phyloP scores from a whole-genome alignment of 305 asterid species.

The Solanum chacoense region DNA sequence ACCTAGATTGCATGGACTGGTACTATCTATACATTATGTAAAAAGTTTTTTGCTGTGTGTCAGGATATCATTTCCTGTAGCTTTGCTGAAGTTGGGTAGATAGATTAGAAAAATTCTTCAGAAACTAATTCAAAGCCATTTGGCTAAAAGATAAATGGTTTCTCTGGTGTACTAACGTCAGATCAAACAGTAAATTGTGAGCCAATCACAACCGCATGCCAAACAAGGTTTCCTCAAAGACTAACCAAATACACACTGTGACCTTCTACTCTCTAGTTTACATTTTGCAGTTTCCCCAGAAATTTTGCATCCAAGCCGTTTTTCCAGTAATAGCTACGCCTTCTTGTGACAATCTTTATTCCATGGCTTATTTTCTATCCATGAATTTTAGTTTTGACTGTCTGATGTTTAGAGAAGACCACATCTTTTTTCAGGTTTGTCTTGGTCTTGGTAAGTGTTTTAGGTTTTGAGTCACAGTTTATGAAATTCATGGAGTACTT shows the following conservation, averaged over 20 bases:
- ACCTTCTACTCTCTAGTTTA: not conserved
- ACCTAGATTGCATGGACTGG: constrained; percentile 18
- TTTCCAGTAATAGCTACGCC: not conserved
- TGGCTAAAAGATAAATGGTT: not conserved
- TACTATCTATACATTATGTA: not conserved
- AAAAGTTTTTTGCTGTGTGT: not conserved
- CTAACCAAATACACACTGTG: not conserved
- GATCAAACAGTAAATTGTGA: not conserved
- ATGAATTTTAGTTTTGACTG: not conserved
- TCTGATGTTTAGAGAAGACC: too few relatives aligned
- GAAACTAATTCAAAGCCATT: not conserved
- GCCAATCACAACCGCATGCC: not conserved
- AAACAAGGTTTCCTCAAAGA: not conserved
- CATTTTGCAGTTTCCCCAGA: not conserved
- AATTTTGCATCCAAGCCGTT: not conserved
- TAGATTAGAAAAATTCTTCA: not conserved
- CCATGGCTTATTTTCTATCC: not conserved
- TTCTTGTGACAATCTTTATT: not conserved
- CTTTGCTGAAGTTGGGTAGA: not conserved
- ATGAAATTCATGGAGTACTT: too few relatives aligned
- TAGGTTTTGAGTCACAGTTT: too few relatives aligned
- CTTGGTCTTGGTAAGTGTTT: too few relatives aligned
- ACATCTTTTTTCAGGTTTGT: too few relatives aligned
- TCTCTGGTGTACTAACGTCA: not conserved
- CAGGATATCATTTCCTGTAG: not conserved